phyloP scores from a whole-genome alignment of 192 early-diverging fungal genomes.

The Gaertneriomyces semiglobifer region DNA sequence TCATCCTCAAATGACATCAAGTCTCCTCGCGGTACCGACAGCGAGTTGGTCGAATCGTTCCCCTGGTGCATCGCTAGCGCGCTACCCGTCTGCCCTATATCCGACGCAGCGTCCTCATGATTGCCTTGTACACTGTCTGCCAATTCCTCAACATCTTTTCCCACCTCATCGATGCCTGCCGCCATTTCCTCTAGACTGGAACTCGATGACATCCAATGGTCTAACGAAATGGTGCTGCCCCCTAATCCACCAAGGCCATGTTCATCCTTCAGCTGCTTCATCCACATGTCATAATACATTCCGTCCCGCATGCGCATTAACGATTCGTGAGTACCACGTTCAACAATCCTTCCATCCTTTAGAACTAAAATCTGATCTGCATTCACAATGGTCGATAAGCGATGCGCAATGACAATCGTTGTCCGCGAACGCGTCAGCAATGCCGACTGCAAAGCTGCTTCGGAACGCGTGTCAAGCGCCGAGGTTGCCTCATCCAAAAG shows the following conservation, averaged over 20 bases:
- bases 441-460: slow-evolving; percentile 83
- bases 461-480: slow-evolving; percentile 56
- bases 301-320: slow-evolving; percentile 42
- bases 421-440: slow-evolving; percentile 77
- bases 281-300: slow-evolving; percentile 91
- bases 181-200: slow-evolving; percentile 5
- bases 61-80: too few relatives aligned
- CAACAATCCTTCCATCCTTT: slow-evolving; percentile 76
- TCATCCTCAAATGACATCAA: too few relatives aligned
- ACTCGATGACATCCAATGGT: neutral
- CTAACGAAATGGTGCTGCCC: slow-evolving; percentile 3
- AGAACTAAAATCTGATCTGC: slow-evolving; percentile 84
- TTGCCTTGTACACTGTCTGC: neutral
- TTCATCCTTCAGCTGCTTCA: slow-evolving; percentile 69
- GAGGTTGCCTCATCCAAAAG: slow-evolving; percentile 91
- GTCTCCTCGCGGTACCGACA: too few relatives aligned
- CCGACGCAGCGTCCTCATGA: too few relatives aligned
- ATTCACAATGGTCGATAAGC: slow-evolving; percentile 35
- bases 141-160: neutral
- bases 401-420: slow-evolving; percentile 67
- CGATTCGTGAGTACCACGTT: slow-evolving; percentile 38
- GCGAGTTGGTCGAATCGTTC: too few relatives aligned
- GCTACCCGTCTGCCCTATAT: too few relatives aligned
- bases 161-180: neutral
- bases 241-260: slow-evolving; percentile 19